Base-by-base conservation (phyloP, 768 basidiomycete genomes). In the Favolaschia claudopus region DNA sequence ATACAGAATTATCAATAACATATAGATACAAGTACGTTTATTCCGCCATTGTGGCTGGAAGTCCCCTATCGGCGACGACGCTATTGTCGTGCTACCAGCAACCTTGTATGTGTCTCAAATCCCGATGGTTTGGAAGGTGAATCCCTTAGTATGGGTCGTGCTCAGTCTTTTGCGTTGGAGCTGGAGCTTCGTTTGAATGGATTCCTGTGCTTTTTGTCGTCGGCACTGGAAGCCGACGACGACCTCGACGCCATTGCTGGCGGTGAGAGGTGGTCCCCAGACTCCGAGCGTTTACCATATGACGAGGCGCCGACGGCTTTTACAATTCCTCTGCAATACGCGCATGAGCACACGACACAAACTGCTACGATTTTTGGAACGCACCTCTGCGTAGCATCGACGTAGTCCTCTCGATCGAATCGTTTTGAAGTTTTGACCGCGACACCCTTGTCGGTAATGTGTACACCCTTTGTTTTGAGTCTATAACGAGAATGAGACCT, bases 341-440 rank as follows among this genome's bases (percentile, higher is more conserved):
- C 25, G 19, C 22, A 53, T 38, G 15, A 10, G 54, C 33, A 22
- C 24, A 36, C 22, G 8, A 34, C 38, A n/a, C 3, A 34, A 39
- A 49, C 28, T 58, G 17, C 28, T 7, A 20, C 39, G 17, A 19
- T 17, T n/a, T n/a, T n/a, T n/a, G n/a, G 13, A 65, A 55, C 77
- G 60, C 54, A 89, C 89, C 89, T 76, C 67, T 91, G 90, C 15
- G 89, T 91, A 7, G 89, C 88, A 66, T 91, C 89, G 4, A 91
- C 75, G 58, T 91, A 91, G 37, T 83, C 80, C 50, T 88, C 84
- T 36, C 86, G 77, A 58, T 85, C 84, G 60, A 88, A 81, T 7
- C 81, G 79, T 57, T 79, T 82, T 20, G 78, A 70, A 1, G 89
- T 91, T 73, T 89, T 89, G 38, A 92, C 77, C 0, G 87, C 82